Evolutionary conservation across 331 rosid genomes (phyloP).

Genomic region (Erythrophleum ivorense): DNA sequence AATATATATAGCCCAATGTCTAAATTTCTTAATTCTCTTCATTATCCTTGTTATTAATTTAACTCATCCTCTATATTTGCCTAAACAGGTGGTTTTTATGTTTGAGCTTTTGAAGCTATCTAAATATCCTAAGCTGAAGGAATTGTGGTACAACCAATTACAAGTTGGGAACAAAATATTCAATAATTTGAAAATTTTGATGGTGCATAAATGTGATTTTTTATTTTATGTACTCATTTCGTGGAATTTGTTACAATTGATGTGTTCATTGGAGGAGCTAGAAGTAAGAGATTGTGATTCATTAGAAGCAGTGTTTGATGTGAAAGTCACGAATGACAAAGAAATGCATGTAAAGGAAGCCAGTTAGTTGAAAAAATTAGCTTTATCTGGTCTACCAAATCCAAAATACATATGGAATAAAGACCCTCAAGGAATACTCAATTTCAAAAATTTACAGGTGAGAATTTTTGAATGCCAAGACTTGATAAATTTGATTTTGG

Average conservation of each 20-base stretch:
- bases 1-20: no score
- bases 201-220: no score
- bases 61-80: no score
- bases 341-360: not conserved
- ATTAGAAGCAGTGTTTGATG: constrained; percentile 36
- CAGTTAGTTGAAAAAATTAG: constrained; percentile 29
- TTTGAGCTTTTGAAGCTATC: not conserved
- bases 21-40: no score
- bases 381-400: constrained; percentile 34
- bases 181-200: no score
- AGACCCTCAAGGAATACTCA: constrained; percentile 22
- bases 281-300: constrained; percentile 28
- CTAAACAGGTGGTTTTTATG: not conserved
- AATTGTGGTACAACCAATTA: no score
- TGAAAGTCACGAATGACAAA: not conserved
- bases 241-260: not conserved
- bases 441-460: constrained; percentile 17
- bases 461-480: no score
- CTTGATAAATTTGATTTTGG: not conserved
- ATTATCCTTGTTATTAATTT: not conserved
- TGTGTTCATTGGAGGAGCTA: not conserved
- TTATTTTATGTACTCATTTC: not conserved
- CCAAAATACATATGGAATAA: constrained; percentile 44
- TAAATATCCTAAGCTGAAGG: no score
- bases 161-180: no score